A percentile compares a stretch with the other conserved stretches of the same genome.
phyloP scores from a whole-genome alignment of 2,329 filamentous ascomycete species.

The Fusarium agapanthi region DNA sequence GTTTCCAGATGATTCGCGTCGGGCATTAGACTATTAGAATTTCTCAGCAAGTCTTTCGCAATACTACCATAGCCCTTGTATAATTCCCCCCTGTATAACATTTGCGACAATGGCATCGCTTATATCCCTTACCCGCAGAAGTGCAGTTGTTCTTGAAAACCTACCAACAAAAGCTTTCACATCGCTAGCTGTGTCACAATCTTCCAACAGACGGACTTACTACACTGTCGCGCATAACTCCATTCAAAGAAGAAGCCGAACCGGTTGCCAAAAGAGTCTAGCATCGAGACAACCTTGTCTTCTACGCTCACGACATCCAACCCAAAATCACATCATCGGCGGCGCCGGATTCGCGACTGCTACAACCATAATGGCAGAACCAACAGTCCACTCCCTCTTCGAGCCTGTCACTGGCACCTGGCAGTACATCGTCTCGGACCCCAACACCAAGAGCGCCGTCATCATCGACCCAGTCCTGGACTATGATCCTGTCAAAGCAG shows the following conservation, averaged over 20 bases:
- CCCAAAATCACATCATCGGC: neutral
- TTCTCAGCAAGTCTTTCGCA: neutral
- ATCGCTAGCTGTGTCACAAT: neutral
- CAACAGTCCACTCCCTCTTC: constrained; percentile 27
- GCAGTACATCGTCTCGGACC: constrained; percentile 69
- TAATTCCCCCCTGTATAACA: neutral
- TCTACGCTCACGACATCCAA: neutral
- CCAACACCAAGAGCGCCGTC: constrained; percentile 55
- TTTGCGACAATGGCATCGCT: neutral
- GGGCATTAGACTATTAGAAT: neutral
- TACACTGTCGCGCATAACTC: accelerated
- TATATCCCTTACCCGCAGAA: neutral
- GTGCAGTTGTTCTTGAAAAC: neutral
- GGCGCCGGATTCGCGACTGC: neutral
- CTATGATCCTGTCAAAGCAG: constrained; percentile 54
- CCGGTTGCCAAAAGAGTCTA: neutral
- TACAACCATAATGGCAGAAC: neutral
- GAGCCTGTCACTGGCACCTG: constrained; percentile 57
- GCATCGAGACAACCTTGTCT: too few species aligned
- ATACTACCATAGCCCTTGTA: neutral
- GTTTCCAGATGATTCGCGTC: neutral
- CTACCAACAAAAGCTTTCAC: neutral
- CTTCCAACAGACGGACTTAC: neutral
- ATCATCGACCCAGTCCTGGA: constrained; percentile 72
- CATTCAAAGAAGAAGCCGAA: neutral